Percentiles rank a stretch among this genome's conserved stretches.
phyloP scores from a whole-genome alignment of 2,329 filamentous ascomycete genomes.

The Lomentospora prolificans region DNA sequence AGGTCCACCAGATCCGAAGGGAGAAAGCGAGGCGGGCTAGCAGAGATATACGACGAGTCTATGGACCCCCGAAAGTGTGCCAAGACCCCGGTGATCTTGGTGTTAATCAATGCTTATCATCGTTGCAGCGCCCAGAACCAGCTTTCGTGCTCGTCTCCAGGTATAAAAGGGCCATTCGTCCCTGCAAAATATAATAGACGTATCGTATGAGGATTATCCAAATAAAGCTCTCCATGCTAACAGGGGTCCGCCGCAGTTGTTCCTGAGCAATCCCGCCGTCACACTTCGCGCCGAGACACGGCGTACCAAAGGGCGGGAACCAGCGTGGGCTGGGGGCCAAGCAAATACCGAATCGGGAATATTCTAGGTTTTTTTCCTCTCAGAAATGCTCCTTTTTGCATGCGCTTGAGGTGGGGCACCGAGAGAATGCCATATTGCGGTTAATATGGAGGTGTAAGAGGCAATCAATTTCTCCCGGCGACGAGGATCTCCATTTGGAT shows the following conservation, averaged over 20 bases:
- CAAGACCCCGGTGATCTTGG: too few species aligned
- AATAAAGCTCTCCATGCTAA: neutral
- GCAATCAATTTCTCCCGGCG: constrained; percentile 1
- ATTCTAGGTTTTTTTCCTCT: neutral
- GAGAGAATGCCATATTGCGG: neutral
- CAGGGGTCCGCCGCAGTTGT: too few species aligned
- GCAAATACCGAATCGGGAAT: neutral
- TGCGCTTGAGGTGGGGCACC: neutral
- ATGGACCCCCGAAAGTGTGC: too few species aligned
- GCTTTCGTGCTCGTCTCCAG: neutral
- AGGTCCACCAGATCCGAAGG: too few species aligned
- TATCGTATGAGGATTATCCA: neutral
- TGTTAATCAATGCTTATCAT: too few species aligned
- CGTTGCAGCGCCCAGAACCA: too few species aligned
- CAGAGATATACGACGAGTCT: too few species aligned
- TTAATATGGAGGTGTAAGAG: neutral
- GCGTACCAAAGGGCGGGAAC: too few species aligned
- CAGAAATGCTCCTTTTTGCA: neutral
- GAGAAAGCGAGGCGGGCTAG: too few species aligned
- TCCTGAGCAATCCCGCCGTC: too few species aligned
- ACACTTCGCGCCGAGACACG: too few species aligned
- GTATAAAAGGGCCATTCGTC: neutral
- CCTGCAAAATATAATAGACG: neutral
- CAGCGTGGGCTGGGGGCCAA: neutral
- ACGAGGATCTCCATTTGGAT: neutral